These are phyloP conservation scores for Metschnikowia matae DNA, from an alignment of 805 yeast genomes.

Conservation along the genomic window DNA sequence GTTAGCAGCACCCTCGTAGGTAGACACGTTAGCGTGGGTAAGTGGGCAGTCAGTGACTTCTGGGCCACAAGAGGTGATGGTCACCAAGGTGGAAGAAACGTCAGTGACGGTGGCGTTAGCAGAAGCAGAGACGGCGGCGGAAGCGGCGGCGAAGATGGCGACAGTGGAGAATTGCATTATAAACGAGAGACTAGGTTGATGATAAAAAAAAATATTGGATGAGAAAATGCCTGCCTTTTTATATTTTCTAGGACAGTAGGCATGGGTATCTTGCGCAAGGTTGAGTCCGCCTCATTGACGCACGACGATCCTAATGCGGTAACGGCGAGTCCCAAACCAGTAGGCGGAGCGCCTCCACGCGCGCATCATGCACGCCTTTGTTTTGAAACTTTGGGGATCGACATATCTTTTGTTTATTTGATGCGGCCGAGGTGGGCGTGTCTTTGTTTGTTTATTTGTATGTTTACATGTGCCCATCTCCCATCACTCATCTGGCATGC, in stretches of 20 bases:
- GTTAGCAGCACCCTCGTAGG: constrained; percentile 20
- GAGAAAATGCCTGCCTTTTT: constrained; percentile 3
- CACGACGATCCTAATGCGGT: constrained; percentile 1
- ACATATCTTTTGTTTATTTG: neutral
- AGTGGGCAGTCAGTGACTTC: constrained; percentile 19
- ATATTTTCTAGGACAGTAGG: neutral
- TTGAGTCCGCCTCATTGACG: neutral
- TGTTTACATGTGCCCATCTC: neutral
- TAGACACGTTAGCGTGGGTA: constrained; percentile 15
- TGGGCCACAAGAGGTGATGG: constrained; percentile 21
- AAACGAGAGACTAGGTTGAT: constrained; percentile 15
- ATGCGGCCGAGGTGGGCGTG: neutral
- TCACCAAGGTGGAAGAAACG: constrained; percentile 17
- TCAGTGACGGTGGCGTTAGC: constrained; percentile 15
- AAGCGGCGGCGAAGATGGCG: constrained; percentile 20
- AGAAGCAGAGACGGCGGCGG: constrained; percentile 17
- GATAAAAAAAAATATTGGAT: neutral
- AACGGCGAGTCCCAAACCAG: constrained; percentile 1
- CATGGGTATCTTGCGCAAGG: neutral
- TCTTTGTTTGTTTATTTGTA: neutral
- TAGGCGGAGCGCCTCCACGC: neutral
- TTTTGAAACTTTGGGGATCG: neutral
- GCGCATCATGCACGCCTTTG: neutral
- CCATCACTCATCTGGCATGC: neutral
- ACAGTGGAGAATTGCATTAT: constrained; percentile 22